phyloP scores from a whole-genome alignment of 1,284 basidiomycete genomes.

The Cryptococcus maquisensis region DNA sequence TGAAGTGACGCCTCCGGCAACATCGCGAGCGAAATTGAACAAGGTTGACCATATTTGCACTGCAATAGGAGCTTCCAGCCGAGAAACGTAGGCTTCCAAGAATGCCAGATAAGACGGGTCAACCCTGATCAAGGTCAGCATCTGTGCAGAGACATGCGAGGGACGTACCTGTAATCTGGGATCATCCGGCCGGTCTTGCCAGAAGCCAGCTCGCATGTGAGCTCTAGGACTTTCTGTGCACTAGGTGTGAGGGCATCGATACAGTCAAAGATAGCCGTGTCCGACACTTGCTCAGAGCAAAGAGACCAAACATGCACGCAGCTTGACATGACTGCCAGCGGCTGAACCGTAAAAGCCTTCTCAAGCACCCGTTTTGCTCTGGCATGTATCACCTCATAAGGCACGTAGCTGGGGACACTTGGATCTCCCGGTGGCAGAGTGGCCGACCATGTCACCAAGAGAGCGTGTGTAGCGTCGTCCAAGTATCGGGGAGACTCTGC shows the following conservation, averaged over 20 bases:
- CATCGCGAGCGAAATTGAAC: constrained; percentile 73
- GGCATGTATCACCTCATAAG: constrained; percentile 46
- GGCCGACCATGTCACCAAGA: constrained; percentile 38
- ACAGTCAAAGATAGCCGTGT: constrained; percentile 67
- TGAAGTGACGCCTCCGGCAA: constrained; percentile 58
- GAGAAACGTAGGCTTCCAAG: constrained; percentile 78
- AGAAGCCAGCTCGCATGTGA: constrained; percentile 68
- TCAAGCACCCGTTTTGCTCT: constrained; percentile 76
- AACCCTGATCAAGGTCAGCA: constrained; percentile 53
- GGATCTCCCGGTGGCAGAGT: constrained; percentile 8
- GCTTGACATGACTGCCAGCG: constrained; percentile 71
- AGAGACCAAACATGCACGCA: constrained; percentile 36
- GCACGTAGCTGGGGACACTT: constrained; percentile 39
- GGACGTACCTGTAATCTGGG: constrained; percentile 12
- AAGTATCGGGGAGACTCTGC: constrained; percentile 28
- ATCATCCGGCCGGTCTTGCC: constrained; percentile 18
- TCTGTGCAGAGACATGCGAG: neutral
- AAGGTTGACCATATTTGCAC: constrained; percentile 86
- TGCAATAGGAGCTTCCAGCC: constrained; percentile 81
- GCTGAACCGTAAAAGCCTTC: constrained; percentile 74
- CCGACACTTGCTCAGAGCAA: constrained; percentile 28
- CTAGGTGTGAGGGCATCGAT: constrained; percentile 77
- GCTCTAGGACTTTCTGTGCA: constrained; percentile 81
- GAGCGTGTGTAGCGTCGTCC: constrained; percentile 33
- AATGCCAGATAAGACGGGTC: constrained; percentile 54